Evolutionary conservation across 2,329 filamentous ascomycete species (phyloP).

Genomic region (Fulvia fulva): DNA sequence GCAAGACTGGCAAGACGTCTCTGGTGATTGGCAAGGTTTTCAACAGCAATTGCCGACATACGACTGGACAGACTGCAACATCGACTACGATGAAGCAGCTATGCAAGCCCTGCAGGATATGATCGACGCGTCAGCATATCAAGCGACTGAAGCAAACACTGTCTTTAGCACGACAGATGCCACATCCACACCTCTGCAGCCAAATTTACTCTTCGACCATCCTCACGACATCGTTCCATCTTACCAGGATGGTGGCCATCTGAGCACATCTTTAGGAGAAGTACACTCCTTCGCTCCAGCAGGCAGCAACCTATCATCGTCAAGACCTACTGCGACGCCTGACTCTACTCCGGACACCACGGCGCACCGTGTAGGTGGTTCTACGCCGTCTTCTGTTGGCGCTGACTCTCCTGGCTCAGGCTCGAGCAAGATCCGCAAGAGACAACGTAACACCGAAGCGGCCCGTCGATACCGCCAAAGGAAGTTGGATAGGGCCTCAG

Average conservation of each 20-base stretch:
- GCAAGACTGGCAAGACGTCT: background rate
- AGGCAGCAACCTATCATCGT: background rate
- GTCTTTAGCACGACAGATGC: background rate
- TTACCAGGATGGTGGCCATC: background rate
- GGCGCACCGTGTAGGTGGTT: background rate
- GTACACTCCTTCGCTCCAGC: background rate
- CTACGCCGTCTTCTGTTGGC: constrained; percentile 2
- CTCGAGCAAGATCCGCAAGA: constrained; percentile 43
- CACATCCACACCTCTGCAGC: background rate
- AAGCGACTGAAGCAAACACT: background rate
- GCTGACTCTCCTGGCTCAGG: constrained; percentile 9
- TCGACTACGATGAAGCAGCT: background rate
- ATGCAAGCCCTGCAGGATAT: background rate
- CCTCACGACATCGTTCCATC: background rate
- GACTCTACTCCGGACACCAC: background rate
- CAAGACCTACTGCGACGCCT: background rate
- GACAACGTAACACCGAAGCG: constrained; percentile 66
- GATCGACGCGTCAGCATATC: background rate
- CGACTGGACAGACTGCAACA: background rate
- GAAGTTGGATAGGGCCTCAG: constrained; percentile 61
- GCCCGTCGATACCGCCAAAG: constrained; percentile 69
- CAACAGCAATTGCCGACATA: background rate
- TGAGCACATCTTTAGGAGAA: background rate
- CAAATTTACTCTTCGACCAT: background rate
- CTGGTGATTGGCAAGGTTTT: background rate